phyloP scores from a whole-genome alignment of 495 filamentous ascomycete genomes.

The Oleoguttula mirabilis region DNA sequence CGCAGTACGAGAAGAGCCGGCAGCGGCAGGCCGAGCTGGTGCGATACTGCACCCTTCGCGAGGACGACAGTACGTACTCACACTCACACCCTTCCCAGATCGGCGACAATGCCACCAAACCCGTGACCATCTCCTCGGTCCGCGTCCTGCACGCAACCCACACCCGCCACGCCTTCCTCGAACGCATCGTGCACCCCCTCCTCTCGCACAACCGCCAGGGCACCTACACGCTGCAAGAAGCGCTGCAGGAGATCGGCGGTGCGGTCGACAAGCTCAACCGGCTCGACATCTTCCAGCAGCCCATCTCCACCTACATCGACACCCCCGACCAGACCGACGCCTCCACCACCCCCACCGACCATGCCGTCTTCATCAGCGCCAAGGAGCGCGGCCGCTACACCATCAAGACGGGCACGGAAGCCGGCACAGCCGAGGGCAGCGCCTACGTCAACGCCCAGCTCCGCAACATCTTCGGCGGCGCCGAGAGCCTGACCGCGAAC shows the following conservation, averaged over 20 bases:
- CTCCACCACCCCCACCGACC: conserved; percentile 52
- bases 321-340: conserved; percentile 47
- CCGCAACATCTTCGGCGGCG: conserved; percentile 90
- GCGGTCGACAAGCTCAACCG: conserved; percentile 61
- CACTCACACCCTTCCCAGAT: conserved; percentile 40
- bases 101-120: conserved; percentile 66
- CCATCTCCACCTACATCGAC: conserved; percentile 70
- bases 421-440: conserved; percentile 82
- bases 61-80: conserved; percentile 27
- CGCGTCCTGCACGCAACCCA: conserved; percentile 64
- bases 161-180: conserved; percentile 68
- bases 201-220: conserved; percentile 53
- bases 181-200: conserved; percentile 64
- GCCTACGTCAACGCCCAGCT: conserved; percentile 73
- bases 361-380: conserved; percentile 64
- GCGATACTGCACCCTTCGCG: background rate
- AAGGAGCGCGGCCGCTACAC: conserved; percentile 67
- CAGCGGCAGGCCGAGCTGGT: conserved; percentile 47
- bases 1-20: conserved; percentile 56
- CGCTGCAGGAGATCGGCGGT: conserved; percentile 53
- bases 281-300: conserved; percentile 79
- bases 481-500: conserved; percentile 75
- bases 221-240: conserved; percentile 64
- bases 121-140: conserved; percentile 67
- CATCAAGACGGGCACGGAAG: conserved; percentile 82